Percentiles rank a stretch among this genome's conserved stretches.
Evolutionary conservation across 345 rosid genomes (phyloP).

Genomic region (Angophora floribunda): DNA sequence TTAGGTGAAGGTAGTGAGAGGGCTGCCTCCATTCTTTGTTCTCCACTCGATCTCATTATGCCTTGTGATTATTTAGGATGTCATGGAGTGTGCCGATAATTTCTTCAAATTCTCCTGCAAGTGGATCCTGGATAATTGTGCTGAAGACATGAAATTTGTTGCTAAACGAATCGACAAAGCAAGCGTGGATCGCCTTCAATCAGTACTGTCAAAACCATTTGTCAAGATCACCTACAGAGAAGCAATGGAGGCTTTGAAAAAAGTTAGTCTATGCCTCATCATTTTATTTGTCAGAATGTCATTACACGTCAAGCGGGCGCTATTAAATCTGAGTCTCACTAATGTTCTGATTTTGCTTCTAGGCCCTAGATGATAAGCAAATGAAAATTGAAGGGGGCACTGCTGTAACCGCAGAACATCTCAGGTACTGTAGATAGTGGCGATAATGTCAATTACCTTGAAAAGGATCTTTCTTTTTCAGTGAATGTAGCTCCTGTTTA

Average conservation of each 20-base stretch:
- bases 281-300: background rate
- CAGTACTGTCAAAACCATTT: conserved; percentile 22
- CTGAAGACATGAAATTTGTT: conserved; percentile 54
- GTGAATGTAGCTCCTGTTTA: background rate
- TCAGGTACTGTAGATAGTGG: conserved; percentile 34
- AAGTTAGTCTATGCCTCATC: conserved; percentile 18
- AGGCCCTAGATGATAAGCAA: conserved; percentile 42
- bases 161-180: conserved; percentile 48
- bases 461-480: background rate
- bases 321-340: background rate
- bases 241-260: conserved; percentile 42
- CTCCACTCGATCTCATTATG: background rate
- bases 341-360: background rate
- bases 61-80: conserved; percentile 39
- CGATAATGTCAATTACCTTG: background rate
- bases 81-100: conserved; percentile 71
- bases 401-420: conserved; percentile 59
- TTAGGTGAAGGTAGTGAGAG: background rate
- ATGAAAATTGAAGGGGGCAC: conserved; percentile 52
- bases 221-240: conserved; percentile 55
- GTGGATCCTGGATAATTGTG: conserved; percentile 56
- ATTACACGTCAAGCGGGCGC: background rate
- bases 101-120: conserved; percentile 64
- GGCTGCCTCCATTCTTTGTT: background rate
- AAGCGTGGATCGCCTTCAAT: conserved; percentile 41